Evolutionary conservation across 1,139 yeast genomes (phyloP), one percentile per base, ranked within the genome.

Genomic region (Candida sp.): DNA sequence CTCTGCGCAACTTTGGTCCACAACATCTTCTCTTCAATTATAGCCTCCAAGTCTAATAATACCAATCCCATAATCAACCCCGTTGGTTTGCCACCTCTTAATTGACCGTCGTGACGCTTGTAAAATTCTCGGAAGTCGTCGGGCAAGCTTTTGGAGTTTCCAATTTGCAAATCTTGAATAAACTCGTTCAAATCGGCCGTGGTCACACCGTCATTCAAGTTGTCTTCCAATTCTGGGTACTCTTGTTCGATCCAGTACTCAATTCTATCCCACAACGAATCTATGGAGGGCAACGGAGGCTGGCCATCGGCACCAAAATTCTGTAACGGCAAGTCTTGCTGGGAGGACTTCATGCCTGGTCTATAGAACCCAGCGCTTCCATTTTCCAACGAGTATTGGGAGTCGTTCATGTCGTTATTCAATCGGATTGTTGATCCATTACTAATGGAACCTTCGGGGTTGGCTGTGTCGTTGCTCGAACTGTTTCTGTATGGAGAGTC

Each of bases 21-120:
- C 52, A 86, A 78, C 35, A 77, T 72, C 70, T 87, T 84, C 66
- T 89, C 96, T 59, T 85, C 90, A 46, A 84, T 79, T 50, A 88
- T 80, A 50, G 83, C 76, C 65, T 89, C 96, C 54, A 89, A 72
- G 65, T 88, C 94, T 60, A 90, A 72, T 47, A 89, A 75, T 4
- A 85, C 82, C 62, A 87, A 75, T 25, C 96, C 93, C 76, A 86
- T 85, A 46, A 90, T 67, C 49, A 88, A 73, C 3, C 96, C 96
- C 2, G 88, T 81, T 23, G 92, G 91, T 59, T 80, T 79, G 17
- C 93, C 93, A 46, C 90, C 88, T 44, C 84, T 72, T 57, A 88
- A 85, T 70, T 90, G 96, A 53, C 96, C 96, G 65, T 90, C 96
- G 65, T 89, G 94, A 53, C 85, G 75, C 66, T 83, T 83, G 66